A percentile compares a stretch with the other conserved stretches of the same genome.
Evolutionary conservation across 148 eudicot genomes (phyloP).

Genomic region (Tetragonia tetragonoides): DNA sequence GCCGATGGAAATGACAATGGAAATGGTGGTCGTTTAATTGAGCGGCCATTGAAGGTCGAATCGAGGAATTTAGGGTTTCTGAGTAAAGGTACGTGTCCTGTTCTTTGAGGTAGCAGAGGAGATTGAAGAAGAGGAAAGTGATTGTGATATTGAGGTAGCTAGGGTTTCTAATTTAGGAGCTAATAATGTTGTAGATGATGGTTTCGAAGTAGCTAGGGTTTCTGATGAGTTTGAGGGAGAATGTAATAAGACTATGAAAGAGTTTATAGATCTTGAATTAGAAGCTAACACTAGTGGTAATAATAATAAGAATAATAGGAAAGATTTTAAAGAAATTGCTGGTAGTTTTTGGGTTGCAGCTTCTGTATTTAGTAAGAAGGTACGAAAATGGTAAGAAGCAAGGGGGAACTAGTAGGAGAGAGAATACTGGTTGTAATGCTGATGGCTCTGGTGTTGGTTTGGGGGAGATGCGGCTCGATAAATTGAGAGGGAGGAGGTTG

Average conservation of each 20-base stretch:
- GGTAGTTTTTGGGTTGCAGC: slow-evolving; percentile 62
- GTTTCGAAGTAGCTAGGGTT: slow-evolving; percentile 40
- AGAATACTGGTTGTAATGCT: not conserved
- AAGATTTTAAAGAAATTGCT: slow-evolving; percentile 50
- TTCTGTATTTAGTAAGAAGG: slow-evolving; percentile 71
- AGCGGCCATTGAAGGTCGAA: slow-evolving; percentile 30
- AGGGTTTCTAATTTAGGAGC: slow-evolving; percentile 42
- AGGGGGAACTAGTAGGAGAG: slow-evolving; percentile 26
- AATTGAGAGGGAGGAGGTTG: slow-evolving; percentile 27
- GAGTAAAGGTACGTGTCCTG: slow-evolving; percentile 32
- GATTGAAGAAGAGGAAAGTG: slow-evolving; percentile 10
- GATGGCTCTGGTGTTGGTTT: slow-evolving; percentile 9
- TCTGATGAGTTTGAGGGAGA: slow-evolving; percentile 38
- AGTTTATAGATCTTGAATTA: slow-evolving; percentile 76
- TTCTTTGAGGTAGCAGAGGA: slow-evolving; percentile 25
- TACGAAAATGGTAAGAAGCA: slow-evolving; percentile 72
- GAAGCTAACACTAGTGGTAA: slow-evolving; percentile 22
- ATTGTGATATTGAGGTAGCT: slow-evolving; percentile 22
- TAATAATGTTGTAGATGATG: not conserved
- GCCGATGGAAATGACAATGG: not conserved
- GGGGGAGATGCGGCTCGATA: slow-evolving; percentile 38
- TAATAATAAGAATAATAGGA: slow-evolving; percentile 21
- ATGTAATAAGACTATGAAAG: slow-evolving; percentile 63
- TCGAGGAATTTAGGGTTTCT: slow-evolving; percentile 54
- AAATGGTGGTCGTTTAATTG: too few relatives aligned